Evolutionary conservation across 1,139 yeast genomes (phyloP), one percentile per base, ranked within the genome.

Genomic region (Oligophagozyma castellii): DNA sequence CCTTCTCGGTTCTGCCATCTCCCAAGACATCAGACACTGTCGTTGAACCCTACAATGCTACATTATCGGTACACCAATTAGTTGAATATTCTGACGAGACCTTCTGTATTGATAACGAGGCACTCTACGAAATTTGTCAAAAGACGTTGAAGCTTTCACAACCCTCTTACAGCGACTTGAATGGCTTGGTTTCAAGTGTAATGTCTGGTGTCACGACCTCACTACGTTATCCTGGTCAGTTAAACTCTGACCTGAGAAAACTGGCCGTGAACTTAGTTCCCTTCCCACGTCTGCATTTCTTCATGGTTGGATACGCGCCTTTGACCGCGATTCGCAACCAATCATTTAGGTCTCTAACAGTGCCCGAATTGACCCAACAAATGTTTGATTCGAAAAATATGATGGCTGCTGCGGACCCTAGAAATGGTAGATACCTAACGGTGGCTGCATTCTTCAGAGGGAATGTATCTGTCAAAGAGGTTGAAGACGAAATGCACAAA

Each of bases 391-490:
- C 93, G 36, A 76, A 73, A 56, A 83, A 81, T 57, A 79, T 81
- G 92, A 83, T 83, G 95, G 94, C 94, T 21, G 94, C 93, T 28
- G 71, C 89, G 11, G 92, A 83, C 58, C 94, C 94, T 48, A 68
- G 77, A 61, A 75, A 74, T 51, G 95, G 95, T 46, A 73, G 93
- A 53, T 83, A 83, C 61, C 66, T 83, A 53, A 81, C 95, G n/a
- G 93, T 81, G 34, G 93, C 94, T 29, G 84, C 94, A 11, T 80
- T 83, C 62, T 83, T 80, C 63, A 72, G 95, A 59, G 95, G 95
- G 60, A 78, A 80, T 48, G 94, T 79, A 30, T 77, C 93, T 8
- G 79, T 78, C 34, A 79, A 80, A 60, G 95, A 83, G 60, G 94
- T 83, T 39, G 95, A 83, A 55, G 95, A 83, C 53, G 93, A 81